phyloP scores from a whole-genome alignment of 192 early-diverging fungal genomes.

The Ambispora gerdemannii region DNA sequence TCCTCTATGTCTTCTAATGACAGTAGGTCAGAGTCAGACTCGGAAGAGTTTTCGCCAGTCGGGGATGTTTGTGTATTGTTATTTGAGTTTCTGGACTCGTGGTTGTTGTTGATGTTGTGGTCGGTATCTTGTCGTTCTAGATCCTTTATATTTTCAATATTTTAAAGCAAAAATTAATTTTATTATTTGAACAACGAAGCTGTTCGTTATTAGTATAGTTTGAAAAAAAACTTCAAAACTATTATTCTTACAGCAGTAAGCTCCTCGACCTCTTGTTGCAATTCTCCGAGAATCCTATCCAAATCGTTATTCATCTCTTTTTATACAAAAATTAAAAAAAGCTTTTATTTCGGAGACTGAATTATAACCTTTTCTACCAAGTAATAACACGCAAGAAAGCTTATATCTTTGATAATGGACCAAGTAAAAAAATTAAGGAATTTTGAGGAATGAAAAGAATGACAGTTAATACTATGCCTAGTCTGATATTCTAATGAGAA shows the following conservation, averaged over 20 bases:
- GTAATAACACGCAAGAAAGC: too few relatives aligned
- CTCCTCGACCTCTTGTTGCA: constrained; percentile 8
- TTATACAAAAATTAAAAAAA: background rate
- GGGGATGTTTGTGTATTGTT: background rate
- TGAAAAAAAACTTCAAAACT: too few relatives aligned
- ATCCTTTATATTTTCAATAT: too few relatives aligned
- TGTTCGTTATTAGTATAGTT: too few relatives aligned
- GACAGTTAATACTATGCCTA: too few relatives aligned
- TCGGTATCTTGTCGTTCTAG: background rate
- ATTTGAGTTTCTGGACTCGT: background rate
- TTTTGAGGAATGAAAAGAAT: too few relatives aligned
- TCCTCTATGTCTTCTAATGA: constrained; percentile 1
- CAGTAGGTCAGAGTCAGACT: background rate
- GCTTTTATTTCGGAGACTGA: too few relatives aligned
- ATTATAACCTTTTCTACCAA: too few relatives aligned
- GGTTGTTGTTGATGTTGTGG: background rate
- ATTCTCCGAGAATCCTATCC: constrained; percentile 11
- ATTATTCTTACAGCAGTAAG: constrained; percentile 6
- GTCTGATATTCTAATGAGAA: too few relatives aligned
- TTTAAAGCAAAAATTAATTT: background rate
- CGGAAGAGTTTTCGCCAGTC: background rate
- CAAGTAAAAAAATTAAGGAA: too few relatives aligned
- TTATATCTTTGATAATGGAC: too few relatives aligned
- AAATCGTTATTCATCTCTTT: background rate
- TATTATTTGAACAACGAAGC: background rate